These are phyloP conservation scores for Phanerodontia chrysosporium DNA, from an alignment of 768 basidiomycete genomes.

Conservation along the genomic window DNA sequence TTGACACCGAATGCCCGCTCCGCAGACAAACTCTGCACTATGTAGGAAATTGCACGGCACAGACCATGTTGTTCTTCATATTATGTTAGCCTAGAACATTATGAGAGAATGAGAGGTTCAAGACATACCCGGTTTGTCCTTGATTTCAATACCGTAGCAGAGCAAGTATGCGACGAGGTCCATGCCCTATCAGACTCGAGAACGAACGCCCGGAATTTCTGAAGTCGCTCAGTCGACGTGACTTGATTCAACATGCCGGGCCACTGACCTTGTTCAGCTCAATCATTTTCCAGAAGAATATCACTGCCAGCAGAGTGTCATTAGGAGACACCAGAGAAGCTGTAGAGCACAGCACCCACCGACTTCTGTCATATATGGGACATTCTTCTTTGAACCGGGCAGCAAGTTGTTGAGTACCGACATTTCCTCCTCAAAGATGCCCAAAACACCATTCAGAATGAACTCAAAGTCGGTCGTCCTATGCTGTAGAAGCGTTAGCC, in stretches of 20 bases:
- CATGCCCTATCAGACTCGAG: slow-evolving; percentile 76
- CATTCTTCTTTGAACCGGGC: slow-evolving; percentile 80
- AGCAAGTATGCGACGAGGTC: slow-evolving; percentile 78
- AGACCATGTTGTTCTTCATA: slow-evolving; percentile 89
- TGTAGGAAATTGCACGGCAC: slow-evolving; percentile 85
- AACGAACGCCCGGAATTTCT: slow-evolving; percentile 88
- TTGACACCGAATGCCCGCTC: slow-evolving; percentile 74
- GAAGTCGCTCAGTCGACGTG: slow-evolving; percentile 9
- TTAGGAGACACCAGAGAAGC: background rate
- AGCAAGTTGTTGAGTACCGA: slow-evolving; percentile 68
- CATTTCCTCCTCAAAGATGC: slow-evolving; percentile 72
- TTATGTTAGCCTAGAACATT: too few relatives aligned
- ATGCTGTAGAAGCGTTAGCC: slow-evolving; percentile 48
- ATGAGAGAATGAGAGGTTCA: background rate
- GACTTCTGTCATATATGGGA: slow-evolving; percentile 80
- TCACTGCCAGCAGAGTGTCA: slow-evolving; percentile 39
- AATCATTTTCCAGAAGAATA: slow-evolving; percentile 87
- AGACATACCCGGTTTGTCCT: slow-evolving; percentile 83
- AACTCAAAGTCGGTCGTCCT: slow-evolving; percentile 87
- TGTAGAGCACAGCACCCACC: slow-evolving; percentile 42
- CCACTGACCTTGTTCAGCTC: slow-evolving; percentile 86
- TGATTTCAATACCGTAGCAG: slow-evolving; percentile 81
- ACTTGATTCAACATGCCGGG: too few relatives aligned
- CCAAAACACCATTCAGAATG: slow-evolving; percentile 67
- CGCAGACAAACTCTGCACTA: slow-evolving; percentile 86